Conservation (phyloP, 768 basidiomycete genomes). For the Symmetrospora coprosmae region DNA sequence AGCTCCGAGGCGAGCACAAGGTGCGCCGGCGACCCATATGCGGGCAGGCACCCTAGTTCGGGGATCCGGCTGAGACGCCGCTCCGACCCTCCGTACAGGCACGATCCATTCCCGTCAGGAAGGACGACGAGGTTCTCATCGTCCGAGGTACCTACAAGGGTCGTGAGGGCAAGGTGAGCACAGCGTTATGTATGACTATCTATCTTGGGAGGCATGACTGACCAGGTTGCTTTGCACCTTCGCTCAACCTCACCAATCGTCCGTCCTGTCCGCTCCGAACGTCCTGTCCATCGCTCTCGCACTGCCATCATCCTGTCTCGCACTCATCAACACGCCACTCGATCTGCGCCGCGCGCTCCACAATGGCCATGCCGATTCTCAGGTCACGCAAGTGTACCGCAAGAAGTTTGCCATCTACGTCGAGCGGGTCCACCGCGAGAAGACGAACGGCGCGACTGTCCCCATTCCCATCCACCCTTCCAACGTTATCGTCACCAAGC, state of each 20-base stretch:
- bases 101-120: conserved; percentile 85
- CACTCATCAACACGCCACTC: too few relatives aligned
- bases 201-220: too few relatives aligned
- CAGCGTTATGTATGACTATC: neutral
- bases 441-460: conserved; percentile 84
- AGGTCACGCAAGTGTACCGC: conserved; percentile 47
- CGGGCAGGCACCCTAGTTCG: conserved; percentile 23
- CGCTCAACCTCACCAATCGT: too few relatives aligned
- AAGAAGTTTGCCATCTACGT: conserved; percentile 92
- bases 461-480: conserved; percentile 92
- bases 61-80: too few relatives aligned
- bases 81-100: too few relatives aligned
- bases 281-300: too few relatives aligned
- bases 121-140: conserved; percentile 83
- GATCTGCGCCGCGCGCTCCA: too few relatives aligned
- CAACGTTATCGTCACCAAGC: conserved; percentile 82
- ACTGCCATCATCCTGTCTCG: too few relatives aligned
- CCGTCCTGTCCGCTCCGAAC: too few relatives aligned
- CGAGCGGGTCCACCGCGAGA: conserved; percentile 93
- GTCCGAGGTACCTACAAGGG: conserved; percentile 98
- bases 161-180: conserved; percentile 66
- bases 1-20: conserved; percentile 79
- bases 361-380: too few relatives aligned
- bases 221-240: too few relatives aligned
- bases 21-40: conserved; percentile 42